Conservation (phyloP, 228 moss, liverwort and hornwort genomes). For the Sphagnum fallax region DNA sequence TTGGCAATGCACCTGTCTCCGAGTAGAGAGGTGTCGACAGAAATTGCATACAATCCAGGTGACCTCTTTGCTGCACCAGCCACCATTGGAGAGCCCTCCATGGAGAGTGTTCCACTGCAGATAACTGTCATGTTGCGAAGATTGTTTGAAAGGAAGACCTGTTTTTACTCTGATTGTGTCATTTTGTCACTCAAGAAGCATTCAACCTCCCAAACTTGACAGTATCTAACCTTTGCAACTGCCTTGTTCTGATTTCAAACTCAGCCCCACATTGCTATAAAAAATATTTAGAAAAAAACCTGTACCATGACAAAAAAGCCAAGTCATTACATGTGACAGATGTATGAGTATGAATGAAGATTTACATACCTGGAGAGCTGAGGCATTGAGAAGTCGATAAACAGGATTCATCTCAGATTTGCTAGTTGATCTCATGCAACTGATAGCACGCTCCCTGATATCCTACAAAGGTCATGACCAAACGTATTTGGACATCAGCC, state of each 20-base stretch:
- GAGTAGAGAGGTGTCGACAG: conserved; percentile 82
- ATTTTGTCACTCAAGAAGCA: background rate
- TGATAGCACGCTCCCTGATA: conserved; percentile 55
- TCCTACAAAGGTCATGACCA: conserved; percentile 37
- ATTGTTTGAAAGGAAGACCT: conserved; percentile 93
- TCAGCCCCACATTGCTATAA: too few species aligned
- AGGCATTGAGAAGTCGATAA: conserved; percentile 61
- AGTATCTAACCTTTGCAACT: too few species aligned
- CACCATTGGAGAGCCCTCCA: conserved; percentile 41
- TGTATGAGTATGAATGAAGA: too few species aligned
- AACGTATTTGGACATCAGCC: background rate
- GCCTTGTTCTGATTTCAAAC: too few species aligned
- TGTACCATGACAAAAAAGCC: too few species aligned
- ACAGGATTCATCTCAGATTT: conserved; percentile 27
- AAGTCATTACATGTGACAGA: too few species aligned
- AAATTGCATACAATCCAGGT: conserved; percentile 76
- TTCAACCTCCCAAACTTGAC: background rate
- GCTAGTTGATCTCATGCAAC: conserved; percentile 28
- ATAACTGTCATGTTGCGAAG: conserved; percentile 82
- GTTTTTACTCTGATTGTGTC: conserved; percentile 5
- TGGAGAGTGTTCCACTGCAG: conserved; percentile 65
- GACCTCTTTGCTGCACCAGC: conserved; percentile 39
- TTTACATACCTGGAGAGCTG: conserved; percentile 51
- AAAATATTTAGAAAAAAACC: too few species aligned
- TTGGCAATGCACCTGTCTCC: conserved; percentile 62